Base-by-base conservation (phyloP, 2,329 filamentous ascomycete species). In the Ophiosphaerella narmari region DNA sequence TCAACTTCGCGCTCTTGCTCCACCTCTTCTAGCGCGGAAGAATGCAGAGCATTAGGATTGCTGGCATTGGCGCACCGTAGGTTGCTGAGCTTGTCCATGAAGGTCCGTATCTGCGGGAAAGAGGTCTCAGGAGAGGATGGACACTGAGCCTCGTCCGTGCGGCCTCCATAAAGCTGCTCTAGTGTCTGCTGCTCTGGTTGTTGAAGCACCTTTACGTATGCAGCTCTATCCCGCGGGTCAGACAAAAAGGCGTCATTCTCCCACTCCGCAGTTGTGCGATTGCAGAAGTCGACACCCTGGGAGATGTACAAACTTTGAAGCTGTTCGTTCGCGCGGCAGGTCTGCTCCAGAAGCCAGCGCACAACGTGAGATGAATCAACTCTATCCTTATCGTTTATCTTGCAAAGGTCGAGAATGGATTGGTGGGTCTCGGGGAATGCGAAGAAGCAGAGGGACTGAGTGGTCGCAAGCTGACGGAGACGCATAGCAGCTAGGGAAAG, bases 201-300 rank as follows among this genome's bases (percentile, higher is more conserved):
- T 23, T 71, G 72, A 5, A 86, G 61, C 0, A 72, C 66, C 0
- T 65, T 48, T 0, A 84, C 62, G 53, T 80, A 83, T 2, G 57
- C 60, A 0, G 62, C 48, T 1, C 73, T 72, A 0, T 79, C 66
- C 0, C 58, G 21, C 0, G 40, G 9, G 5, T 78, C 61, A 0
- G 46, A 51, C 0, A 82, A 55, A 18, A 77, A 79, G 0, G 77
- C 55, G 0, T 74, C 57, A 50, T 82, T 68, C 0, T 74, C 66
- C 41, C 70, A 62, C 0, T 73, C 62, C 0, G 82, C 80, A 43
- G 85, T 74, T 0, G 70, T 77, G 0, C 84, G 78, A 0, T 75
- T 75, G 52, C 83, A 87, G 54, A 83, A 88, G 57, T 88, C 83
- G 1, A 73, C 65, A 0, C 86, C 84, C 62, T 88, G 85, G 0